phyloP scores from a whole-genome alignment of 306 rosid species.

The Dicorynia guianensis region DNA sequence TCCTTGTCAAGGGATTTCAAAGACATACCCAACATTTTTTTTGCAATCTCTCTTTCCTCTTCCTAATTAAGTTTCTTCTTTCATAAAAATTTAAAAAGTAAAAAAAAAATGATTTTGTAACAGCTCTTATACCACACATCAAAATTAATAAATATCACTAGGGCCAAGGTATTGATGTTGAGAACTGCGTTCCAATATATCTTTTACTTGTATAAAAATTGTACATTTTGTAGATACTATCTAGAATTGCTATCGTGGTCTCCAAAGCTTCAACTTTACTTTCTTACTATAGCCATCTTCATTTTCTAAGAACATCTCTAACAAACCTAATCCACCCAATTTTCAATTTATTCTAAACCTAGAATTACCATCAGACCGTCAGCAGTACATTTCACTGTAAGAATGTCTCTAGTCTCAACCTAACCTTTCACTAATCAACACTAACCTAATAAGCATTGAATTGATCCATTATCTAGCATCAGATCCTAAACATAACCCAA shows the following conservation, averaged over 20 bases:
- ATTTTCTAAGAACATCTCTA: background rate
- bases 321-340: background rate
- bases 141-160: slow-evolving; percentile 10
- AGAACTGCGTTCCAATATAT: background rate
- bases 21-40: too few relatives aligned
- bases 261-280: background rate
- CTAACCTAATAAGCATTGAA: background rate
- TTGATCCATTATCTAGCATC: slow-evolving; percentile 17
- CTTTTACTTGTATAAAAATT: background rate
- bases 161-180: background rate
- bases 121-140: background rate
- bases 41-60: too few relatives aligned
- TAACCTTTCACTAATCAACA: background rate
- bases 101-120: background rate
- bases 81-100: too few relatives aligned
- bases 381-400: background rate
- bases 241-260: background rate
- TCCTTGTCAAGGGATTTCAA: too few relatives aligned
- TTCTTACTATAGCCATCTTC: background rate
- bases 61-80: too few relatives aligned
- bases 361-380: background rate
- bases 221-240: background rate
- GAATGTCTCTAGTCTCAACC: background rate
- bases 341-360: background rate
- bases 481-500: slow-evolving; percentile 17